Evolutionary conservation across 2,329 filamentous ascomycete genomes (phyloP).

Genomic region (Phialophora macrospora): DNA sequence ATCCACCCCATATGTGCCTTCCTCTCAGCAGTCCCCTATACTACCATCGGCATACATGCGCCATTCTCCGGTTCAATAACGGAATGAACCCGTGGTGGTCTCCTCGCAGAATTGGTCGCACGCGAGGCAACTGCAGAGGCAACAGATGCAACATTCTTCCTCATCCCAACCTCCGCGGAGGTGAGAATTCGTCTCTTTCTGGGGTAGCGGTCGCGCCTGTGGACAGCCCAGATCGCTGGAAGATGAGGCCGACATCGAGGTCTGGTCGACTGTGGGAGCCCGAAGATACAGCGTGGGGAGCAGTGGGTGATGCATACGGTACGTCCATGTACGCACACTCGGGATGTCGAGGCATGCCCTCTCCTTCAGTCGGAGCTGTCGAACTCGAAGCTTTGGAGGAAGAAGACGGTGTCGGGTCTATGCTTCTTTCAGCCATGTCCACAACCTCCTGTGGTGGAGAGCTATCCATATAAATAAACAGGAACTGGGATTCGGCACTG

Average conservation of each 20-base stretch:
- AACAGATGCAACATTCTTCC: constrained; percentile 2
- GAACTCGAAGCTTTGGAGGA: neutral
- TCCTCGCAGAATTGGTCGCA: neutral
- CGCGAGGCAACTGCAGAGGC: neutral
- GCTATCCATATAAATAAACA: neutral
- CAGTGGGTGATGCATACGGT: neutral
- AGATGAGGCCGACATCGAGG: neutral
- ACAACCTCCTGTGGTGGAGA: neutral
- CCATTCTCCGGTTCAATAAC: neutral
- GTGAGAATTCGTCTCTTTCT: neutral
- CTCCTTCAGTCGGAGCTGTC: neutral
- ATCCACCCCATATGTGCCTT: neutral
- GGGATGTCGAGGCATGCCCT: neutral
- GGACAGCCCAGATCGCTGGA: neutral
- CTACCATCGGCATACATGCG: neutral
- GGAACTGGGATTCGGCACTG: neutral
- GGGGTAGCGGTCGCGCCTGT: neutral
- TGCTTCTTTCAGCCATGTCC: neutral
- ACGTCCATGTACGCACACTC: neutral
- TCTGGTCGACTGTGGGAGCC: neutral
- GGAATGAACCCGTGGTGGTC: neutral
- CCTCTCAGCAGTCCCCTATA: neutral
- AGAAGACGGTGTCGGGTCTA: neutral
- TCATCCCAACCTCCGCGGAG: constrained; percentile 41
- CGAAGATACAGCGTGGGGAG: neutral